Conservation (phyloP, 441 rosid species). For the Adansonia gregorii region DNA sequence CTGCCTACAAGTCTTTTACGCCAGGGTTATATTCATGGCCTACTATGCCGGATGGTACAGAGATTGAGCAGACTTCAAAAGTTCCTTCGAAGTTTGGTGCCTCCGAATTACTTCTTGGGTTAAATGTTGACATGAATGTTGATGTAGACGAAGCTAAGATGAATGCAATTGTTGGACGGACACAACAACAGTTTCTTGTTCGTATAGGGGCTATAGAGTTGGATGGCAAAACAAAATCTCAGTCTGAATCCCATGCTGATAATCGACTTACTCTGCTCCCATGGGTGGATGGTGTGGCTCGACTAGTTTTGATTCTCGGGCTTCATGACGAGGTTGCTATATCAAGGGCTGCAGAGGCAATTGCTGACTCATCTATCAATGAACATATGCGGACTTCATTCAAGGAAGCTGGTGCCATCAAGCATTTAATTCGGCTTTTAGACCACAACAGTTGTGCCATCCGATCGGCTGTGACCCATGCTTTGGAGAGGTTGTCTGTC, state of each 20-base stretch:
- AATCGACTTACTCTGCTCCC: slow-evolving; percentile 62
- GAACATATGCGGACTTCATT: slow-evolving; percentile 74
- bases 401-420: slow-evolving; percentile 85
- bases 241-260: slow-evolving; percentile 38
- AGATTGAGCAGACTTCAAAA: slow-evolving; percentile 53
- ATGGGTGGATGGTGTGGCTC: slow-evolving; percentile 80
- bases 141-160: slow-evolving; percentile 65
- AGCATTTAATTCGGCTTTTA: slow-evolving; percentile 68
- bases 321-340: slow-evolving; percentile 71
- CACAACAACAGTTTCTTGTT: slow-evolving; percentile 80
- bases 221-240: slow-evolving; percentile 54
- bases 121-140: slow-evolving; percentile 49
- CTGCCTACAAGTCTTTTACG: slow-evolving; percentile 66
- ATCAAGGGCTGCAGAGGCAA: slow-evolving; percentile 70
- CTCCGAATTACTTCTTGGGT: slow-evolving; percentile 71
- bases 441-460: slow-evolving; percentile 57
- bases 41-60: slow-evolving; percentile 72
- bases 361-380: slow-evolving; percentile 76
- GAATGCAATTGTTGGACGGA: slow-evolving; percentile 73
- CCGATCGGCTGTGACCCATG: slow-evolving; percentile 49
- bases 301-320: slow-evolving; percentile 78
- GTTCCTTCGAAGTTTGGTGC: slow-evolving; percentile 75
- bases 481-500: slow-evolving; percentile 74
- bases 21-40: slow-evolving; percentile 81
- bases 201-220: slow-evolving; percentile 77